Base-by-base conservation (phyloP, 768 basidiomycete genomes). In the Russula emetica region DNA sequence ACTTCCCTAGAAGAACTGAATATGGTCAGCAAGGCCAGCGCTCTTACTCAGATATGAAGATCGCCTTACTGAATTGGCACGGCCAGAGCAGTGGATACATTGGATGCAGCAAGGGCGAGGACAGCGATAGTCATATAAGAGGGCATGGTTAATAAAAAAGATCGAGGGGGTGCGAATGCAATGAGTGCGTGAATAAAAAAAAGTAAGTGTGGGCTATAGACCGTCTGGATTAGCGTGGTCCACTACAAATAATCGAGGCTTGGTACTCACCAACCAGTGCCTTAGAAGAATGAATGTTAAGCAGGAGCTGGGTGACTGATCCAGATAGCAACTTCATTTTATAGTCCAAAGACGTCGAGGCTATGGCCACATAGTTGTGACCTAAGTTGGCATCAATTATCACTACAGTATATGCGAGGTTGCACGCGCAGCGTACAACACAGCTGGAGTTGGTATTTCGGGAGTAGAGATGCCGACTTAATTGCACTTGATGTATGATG, bases 251-350 rank as follows among this genome's bases (percentile, higher is more conserved):
- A 38, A 38, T 11, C n/a, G 9, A 42, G 26, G n/a, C 22, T 54
- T 7, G 6, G 18, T 16, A 26, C 62, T 50, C 14, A 63, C 62
- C 62, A 58, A 58, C 62, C 62, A 58, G 62, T 63, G 57, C 44
- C 62, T 34, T 14, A 6, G 30, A 32, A 13, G 11, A 36, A 36
- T 32, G 34, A 42, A 22, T 20, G n/a, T 55, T 20, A 56, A 52
- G 56, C 30, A 42, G n/a, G 44, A 49, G 28, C 55, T 57, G 49
- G 32, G 50, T 26, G 56, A 62, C 1, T 11, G 2, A 16, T 53
- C 20, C 32, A 28, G 9, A 34, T 1, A 36, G 52, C 14, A 14
- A 54, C 2, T 40, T 11, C 11, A 34, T 22, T 54, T 52, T 53
- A 54, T 34, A 53, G 30, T 34, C 20, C 3, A n/a, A n/a, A 50